phyloP scores from a whole-genome alignment of 768 basidiomycete genomes.

The Russula abietina region DNA sequence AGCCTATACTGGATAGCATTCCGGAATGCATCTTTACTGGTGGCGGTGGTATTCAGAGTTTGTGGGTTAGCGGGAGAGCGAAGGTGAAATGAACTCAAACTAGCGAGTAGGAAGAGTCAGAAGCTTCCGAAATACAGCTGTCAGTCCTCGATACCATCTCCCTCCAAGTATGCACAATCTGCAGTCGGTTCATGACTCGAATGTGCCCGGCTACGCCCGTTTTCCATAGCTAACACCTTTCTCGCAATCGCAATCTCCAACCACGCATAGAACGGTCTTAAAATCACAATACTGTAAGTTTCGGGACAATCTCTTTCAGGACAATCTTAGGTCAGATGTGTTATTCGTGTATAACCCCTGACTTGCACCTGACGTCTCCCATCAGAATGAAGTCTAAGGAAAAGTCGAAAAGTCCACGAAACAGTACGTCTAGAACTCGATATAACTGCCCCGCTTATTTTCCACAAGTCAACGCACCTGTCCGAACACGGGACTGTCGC shows the following conservation, averaged over 20 bases:
- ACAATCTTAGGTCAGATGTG: too few species aligned
- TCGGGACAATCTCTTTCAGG: too few species aligned
- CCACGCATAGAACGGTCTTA: too few species aligned
- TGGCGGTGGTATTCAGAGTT: conserved; percentile 38
- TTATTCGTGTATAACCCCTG: too few species aligned
- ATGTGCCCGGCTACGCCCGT: not conserved
- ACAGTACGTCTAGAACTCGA: not conserved
- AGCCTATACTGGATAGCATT: conserved; percentile 52
- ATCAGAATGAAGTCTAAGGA: too few species aligned
- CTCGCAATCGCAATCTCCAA: too few species aligned
- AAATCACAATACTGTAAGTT: too few species aligned
- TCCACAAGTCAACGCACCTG: not conserved
- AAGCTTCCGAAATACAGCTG: not conserved
- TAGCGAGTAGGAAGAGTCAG: too few species aligned
- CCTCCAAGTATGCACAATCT: conserved; percentile 18
- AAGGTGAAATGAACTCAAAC: too few species aligned
- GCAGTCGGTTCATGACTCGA: not conserved
- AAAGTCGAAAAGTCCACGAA: too few species aligned
- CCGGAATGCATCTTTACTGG: conserved; percentile 45
- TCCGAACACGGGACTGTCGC: not conserved
- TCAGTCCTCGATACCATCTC: conserved; percentile 24
- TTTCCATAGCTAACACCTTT: not conserved
- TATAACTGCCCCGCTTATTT: not conserved
- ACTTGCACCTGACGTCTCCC: too few species aligned
- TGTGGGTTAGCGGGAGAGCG: conserved; percentile 23